Conservation (phyloP, 2,329 filamentous ascomycete species). For the Penicillium sp. region DNA sequence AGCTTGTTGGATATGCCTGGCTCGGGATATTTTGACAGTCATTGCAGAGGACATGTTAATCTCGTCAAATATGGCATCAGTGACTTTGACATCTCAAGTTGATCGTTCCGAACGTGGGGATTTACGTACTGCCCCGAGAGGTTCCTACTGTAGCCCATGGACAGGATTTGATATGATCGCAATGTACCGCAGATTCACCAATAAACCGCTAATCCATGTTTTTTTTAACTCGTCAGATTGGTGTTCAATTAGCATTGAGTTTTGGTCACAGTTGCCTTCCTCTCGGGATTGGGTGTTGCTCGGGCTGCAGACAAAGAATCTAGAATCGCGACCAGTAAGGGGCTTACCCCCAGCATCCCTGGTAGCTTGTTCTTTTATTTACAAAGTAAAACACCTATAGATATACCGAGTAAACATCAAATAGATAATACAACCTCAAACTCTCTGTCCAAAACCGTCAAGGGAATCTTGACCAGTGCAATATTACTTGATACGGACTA, state of each 20-base stretch:
- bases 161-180: not conserved
- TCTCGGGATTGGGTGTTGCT: not conserved
- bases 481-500: conserved; percentile 32
- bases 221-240: not conserved
- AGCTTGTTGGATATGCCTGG: not conserved
- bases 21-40: not conserved
- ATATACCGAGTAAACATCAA: not conserved
- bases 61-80: not conserved
- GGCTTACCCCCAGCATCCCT: not conserved
- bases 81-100: not conserved
- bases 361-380: not conserved
- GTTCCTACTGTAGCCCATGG: not conserved
- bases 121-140: too few species aligned
- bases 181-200: not conserved
- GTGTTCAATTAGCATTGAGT: not conserved
- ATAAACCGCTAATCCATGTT: not conserved
- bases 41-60: not conserved
- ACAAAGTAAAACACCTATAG: not conserved
- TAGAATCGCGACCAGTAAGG: not conserved
- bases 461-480: conserved; percentile 3
- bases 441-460: not conserved
- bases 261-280: not conserved
- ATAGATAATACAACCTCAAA: not conserved
- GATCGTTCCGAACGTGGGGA: not conserved
- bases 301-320: not conserved